These are phyloP conservation scores for Tetracladium maxilliforme DNA, from an alignment of 2,329 filamentous ascomycete species.

Conservation along the genomic window DNA sequence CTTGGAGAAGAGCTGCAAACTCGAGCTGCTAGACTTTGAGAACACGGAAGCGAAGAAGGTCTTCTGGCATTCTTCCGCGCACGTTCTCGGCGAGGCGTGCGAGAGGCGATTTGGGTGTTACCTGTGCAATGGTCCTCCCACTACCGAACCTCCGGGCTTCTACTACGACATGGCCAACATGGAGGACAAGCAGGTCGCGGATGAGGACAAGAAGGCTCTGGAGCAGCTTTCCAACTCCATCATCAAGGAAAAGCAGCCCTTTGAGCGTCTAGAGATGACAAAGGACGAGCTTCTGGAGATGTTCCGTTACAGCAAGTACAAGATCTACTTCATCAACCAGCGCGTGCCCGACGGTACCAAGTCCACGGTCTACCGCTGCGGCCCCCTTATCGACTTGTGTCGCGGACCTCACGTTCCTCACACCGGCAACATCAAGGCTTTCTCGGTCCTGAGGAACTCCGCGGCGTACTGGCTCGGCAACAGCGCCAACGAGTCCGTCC, in stretches of 20 bases:
- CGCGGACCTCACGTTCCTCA: constrained; percentile 88
- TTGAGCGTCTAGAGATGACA: constrained; percentile 75
- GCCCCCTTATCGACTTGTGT: constrained; percentile 89
- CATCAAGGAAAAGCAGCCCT: constrained; percentile 93
- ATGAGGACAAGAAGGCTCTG: constrained; percentile 70
- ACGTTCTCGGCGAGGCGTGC: constrained; percentile 88
- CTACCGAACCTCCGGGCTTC: constrained; percentile 81
- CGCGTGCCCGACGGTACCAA: constrained; percentile 79
- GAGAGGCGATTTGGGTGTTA: constrained; percentile 85
- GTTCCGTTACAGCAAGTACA: constrained; percentile 97
- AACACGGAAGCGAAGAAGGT: constrained; percentile 65
- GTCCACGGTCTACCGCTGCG: constrained; percentile 85
- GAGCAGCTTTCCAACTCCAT: constrained; percentile 70
- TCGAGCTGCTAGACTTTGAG: constrained; percentile 77
- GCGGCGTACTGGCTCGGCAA: constrained; percentile 87
- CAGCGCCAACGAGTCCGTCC: constrained; percentile 83
- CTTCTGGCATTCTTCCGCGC: constrained; percentile 95
- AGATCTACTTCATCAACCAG: constrained; percentile 92
- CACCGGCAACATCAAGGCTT: constrained; percentile 86
- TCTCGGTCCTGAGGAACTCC: constrained; percentile 73
- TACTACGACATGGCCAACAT: constrained; percentile 93
- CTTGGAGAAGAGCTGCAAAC: constrained; percentile 71
- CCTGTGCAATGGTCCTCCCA: constrained; percentile 85
- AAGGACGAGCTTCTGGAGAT: constrained; percentile 90
- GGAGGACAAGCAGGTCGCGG: constrained; percentile 53